Base-by-base conservation (phyloP, 176 grass and related monocot species). In the Juncus inflexus region DNA sequence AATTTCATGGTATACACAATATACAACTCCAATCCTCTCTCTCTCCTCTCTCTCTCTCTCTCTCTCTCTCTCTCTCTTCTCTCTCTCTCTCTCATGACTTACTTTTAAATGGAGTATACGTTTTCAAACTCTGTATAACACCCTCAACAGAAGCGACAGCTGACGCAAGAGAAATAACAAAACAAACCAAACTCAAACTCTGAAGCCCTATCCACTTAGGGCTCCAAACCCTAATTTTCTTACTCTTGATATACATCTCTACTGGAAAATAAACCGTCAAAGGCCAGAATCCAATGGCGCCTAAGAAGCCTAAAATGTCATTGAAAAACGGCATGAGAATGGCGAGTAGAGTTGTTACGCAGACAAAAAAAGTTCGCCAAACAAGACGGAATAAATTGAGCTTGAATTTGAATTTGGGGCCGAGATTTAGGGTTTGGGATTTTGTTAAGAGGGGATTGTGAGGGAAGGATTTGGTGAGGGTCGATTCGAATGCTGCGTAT, bases 271-370 rank as follows among this genome's bases (percentile, higher is more conserved):
- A 90, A 3, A 95, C 87, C 5, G 86, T 95, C 59, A 95, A 81
- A 55, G 90, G 90, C 90, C 90, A 95, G 78, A 95, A 95, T 12
- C 80, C 91, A 72, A 90, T 12, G 55, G 84, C 80, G 9, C 91
- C 87, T 6, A 96, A 77, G 68, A 96, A 87, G 2, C 80, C 78
- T 0, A 96, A 80, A 39, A 96, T 80, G 58, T 86, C 86, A 62
- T 96, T 96, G 81, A 90, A 96, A 84, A 96, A 96, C 0, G 91
- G 87, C 91, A 96, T 74, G 6, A 85, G 6, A 51, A 87, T 66
- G 0, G 87, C 91, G 16, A 80, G 52, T 7, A 87, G 75, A 45
- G 87, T 96, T 50, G 75, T 63, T 1, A 84, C 59, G n/a, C 37
- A 68, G 63, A 96, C 84, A 72, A 78, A 96, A 41, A 67, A 28